Base-by-base conservation (phyloP, 2,329 filamentous ascomycete genomes). In the Paracoccidioides lutzii region DNA sequence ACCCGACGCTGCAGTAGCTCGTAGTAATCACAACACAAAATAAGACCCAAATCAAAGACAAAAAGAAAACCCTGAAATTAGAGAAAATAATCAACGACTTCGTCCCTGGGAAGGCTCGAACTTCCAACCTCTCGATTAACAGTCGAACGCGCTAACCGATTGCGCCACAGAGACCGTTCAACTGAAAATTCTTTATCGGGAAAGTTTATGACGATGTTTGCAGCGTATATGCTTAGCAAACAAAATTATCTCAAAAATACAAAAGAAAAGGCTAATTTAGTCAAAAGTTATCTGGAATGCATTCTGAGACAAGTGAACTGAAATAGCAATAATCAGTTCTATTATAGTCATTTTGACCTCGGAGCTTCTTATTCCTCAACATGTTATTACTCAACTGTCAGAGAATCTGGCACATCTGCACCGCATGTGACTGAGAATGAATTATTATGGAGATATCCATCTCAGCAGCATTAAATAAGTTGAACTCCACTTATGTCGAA, bases 31-130 rank as follows among this genome's bases (percentile, higher is more conserved):
- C 14, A 8, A 15, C 3, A 2, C 42, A 44, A 15, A 15, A 5
- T 7, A 44, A 15, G 5, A 22, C 22, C 22, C 22, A 1, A 22
- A 22, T 12, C 42, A 51, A 41, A 14, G 9, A 38, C 1, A 9
- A 14, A 7, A 5, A n/a, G 14, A 42, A 42, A 41, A 43, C 22
- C 22, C 22, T 22, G 10, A 35, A 51, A 56, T 5, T 4, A 10
- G 10, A 8, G 52, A 56, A 54, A 52, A 56, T 42, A 14, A 51
- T 5, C 35, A 5, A 41, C 4, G 45, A 22, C 22, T 28, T 22
- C 67, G 67, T 69, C 67, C 68, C 67, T 65, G 67, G 67, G 67
- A 69, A 69, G 68, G 67, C 67, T 70, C 65, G 68, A 70, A 70
- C 67, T 69, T 69, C 67, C 67, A 69, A 68, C 67, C 67, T 70